These are phyloP conservation scores for Hanseniaspora pseudoguilliermondii DNA, from an alignment of 805 yeast species.

Conservation along the genomic window DNA sequence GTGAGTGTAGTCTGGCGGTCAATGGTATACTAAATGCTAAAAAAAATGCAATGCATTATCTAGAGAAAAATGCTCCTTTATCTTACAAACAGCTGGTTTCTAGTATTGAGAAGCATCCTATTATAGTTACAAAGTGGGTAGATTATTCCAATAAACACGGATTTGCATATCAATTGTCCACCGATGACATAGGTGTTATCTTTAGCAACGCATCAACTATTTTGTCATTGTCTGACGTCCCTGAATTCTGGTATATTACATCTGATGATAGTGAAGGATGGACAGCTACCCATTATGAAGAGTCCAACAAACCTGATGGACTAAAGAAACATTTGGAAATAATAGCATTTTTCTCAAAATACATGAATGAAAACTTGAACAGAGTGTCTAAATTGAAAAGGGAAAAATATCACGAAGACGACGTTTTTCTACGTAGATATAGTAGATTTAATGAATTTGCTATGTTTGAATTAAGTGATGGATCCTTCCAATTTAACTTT, in stretches of 20 bases:
- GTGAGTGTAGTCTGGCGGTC: constrained; percentile 35
- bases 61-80: constrained; percentile 6
- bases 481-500: constrained; percentile 87
- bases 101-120: constrained; percentile 35
- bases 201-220: constrained; percentile 79
- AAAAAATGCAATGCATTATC: constrained; percentile 1
- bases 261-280: constrained; percentile 40
- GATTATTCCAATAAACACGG: constrained; percentile 95
- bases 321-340: constrained; percentile 66
- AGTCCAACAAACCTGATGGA: constrained; percentile 33
- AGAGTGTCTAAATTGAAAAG: constrained; percentile 50
- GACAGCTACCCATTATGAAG: constrained; percentile 38
- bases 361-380: constrained; percentile 82
- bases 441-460: constrained; percentile 68
- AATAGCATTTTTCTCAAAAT: constrained; percentile 75
- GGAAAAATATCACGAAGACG: constrained; percentile 45
- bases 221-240: constrained; percentile 52
- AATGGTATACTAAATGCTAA: constrained; percentile 36
- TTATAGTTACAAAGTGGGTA: constrained; percentile 88
- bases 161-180: constrained; percentile 79
- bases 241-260: constrained; percentile 52
- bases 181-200: constrained; percentile 79
- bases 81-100: not conserved
- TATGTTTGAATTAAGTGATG: constrained; percentile 88
- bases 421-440: constrained; percentile 69